phyloP scores from a whole-genome alignment of 1,284 basidiomycete genomes.

The Butyriboletus appendiculatus region DNA sequence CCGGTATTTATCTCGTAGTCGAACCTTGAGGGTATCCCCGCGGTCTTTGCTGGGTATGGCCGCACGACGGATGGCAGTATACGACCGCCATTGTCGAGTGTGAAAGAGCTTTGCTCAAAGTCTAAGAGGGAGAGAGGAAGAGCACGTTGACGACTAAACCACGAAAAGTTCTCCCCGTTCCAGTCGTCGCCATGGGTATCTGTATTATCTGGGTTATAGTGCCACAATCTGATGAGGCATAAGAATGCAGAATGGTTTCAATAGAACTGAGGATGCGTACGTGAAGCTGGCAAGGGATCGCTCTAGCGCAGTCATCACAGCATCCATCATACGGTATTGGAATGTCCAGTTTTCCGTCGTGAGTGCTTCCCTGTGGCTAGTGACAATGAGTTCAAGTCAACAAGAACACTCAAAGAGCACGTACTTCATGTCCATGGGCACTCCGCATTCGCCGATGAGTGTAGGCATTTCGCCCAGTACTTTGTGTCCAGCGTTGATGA shows the following conservation, averaged over 20 bases:
- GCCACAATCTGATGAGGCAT: constrained; percentile 72
- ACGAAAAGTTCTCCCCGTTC: constrained; percentile 97
- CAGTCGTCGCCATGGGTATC: constrained; percentile 85
- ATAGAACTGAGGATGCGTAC: constrained; percentile 46
- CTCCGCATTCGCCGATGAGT: constrained; percentile 87
- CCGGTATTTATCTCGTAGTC: constrained; percentile 74
- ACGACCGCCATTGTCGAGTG: constrained; percentile 80
- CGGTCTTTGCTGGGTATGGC: constrained; percentile 78
- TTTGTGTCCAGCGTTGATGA: constrained; percentile 67
- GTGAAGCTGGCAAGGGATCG: constrained; percentile 75
- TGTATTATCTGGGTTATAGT: constrained; percentile 89
- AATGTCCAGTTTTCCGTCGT: constrained; percentile 73
- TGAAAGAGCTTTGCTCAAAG: constrained; percentile 55
- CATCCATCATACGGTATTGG: constrained; percentile 89
- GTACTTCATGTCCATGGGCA: constrained; percentile 95
- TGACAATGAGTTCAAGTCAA: constrained; percentile 6
- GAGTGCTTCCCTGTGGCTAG: constrained; percentile 72
- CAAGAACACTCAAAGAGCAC: constrained; percentile 28
- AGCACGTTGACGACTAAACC: constrained; percentile 74
- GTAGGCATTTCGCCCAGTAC: constrained; percentile 79
- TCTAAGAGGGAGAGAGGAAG: constrained; percentile 51
- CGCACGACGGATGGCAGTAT: constrained; percentile 78
- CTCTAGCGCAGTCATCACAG: constrained; percentile 79
- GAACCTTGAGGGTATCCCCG: constrained; percentile 67
- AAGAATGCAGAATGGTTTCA: background rate